phyloP scores from a whole-genome alignment of 2,329 filamentous ascomycete genomes.

The Ophiostoma quercus region DNA sequence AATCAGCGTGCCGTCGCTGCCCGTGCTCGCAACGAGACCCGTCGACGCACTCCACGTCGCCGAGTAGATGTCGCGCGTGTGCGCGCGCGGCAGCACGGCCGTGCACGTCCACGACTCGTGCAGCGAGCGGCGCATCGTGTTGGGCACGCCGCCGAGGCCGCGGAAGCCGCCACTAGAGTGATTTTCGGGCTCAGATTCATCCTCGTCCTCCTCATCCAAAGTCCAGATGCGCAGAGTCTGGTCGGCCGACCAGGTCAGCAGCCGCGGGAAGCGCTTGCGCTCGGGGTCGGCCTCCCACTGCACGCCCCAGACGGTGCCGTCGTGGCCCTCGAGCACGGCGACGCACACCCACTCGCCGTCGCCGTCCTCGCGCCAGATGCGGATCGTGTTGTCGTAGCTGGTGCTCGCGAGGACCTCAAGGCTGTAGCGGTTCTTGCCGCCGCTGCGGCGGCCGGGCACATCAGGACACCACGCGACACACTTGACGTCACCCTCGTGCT shows the following conservation, averaged over 20 bases:
- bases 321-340: slow-evolving; percentile 71
- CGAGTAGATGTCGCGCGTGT: slow-evolving; percentile 78
- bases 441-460: slow-evolving; percentile 42
- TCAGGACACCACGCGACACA: slow-evolving; percentile 86
- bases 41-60: slow-evolving; percentile 74
- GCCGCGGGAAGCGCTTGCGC: slow-evolving; percentile 48
- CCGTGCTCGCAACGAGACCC: slow-evolving; percentile 78
- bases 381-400: slow-evolving; percentile 90
- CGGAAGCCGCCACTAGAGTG: slow-evolving; percentile 33
- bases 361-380: slow-evolving; percentile 82
- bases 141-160: slow-evolving; percentile 64
- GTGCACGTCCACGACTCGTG: slow-evolving; percentile 83
- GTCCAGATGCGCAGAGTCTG: slow-evolving; percentile 74
- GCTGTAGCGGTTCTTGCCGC: slow-evolving; percentile 38
- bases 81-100: slow-evolving; percentile 64
- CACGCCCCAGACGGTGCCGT: slow-evolving; percentile 83
- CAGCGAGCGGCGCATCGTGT: slow-evolving; percentile 73
- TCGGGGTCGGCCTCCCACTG: slow-evolving; percentile 57
- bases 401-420: slow-evolving; percentile 75
- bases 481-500: slow-evolving; percentile 95
- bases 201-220: slow-evolving; percentile 43
- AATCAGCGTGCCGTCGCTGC: slow-evolving; percentile 76
- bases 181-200: slow-evolving; percentile 11
- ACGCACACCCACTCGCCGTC: slow-evolving; percentile 92
- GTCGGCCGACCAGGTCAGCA: slow-evolving; percentile 85